Evolutionary conservation across 306 rosid genomes (phyloP).

Genomic region (Citrullus colocynthis): DNA sequence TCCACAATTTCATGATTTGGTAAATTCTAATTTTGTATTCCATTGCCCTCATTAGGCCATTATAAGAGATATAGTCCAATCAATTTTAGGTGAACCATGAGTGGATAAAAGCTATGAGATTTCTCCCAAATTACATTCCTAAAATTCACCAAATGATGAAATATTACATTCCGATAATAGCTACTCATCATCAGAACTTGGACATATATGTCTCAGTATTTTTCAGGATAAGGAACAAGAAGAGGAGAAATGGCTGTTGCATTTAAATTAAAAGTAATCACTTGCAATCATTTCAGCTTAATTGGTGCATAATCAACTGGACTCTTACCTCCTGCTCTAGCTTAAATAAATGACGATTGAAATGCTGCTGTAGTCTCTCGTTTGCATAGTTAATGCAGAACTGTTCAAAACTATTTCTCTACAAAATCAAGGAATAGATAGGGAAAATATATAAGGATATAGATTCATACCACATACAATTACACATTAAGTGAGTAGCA

Average conservation of each 20-base stretch:
- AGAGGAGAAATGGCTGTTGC: neutral
- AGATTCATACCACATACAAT: neutral
- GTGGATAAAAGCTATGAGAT: neutral
- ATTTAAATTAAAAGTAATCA: neutral
- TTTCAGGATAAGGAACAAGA: neutral
- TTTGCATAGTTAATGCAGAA: conserved; percentile 99
- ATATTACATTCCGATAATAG: neutral
- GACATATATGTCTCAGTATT: neutral
- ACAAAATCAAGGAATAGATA: conserved; percentile 9
- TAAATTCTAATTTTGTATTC: neutral
- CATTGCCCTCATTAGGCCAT: neutral
- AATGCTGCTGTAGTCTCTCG: conserved; percentile 94
- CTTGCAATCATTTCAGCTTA: neutral
- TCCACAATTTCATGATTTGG: neutral
- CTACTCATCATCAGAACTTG: neutral
- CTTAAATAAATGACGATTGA: conserved; percentile 96
- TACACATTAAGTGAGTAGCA: neutral
- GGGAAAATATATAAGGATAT: conserved; percentile 10
- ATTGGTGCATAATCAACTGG: neutral
- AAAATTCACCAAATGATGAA: neutral
- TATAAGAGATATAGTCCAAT: neutral
- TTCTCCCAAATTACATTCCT: neutral
- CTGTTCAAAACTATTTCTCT: conserved; percentile 98
- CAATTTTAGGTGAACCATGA: neutral
- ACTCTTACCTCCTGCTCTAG: conserved; percentile 89